A percentile compares a stretch with the other conserved stretches of the same genome.
These are phyloP conservation scores for Populus deltoides DNA, from an alignment of 345 rosid species.

Conservation along the genomic window DNA sequence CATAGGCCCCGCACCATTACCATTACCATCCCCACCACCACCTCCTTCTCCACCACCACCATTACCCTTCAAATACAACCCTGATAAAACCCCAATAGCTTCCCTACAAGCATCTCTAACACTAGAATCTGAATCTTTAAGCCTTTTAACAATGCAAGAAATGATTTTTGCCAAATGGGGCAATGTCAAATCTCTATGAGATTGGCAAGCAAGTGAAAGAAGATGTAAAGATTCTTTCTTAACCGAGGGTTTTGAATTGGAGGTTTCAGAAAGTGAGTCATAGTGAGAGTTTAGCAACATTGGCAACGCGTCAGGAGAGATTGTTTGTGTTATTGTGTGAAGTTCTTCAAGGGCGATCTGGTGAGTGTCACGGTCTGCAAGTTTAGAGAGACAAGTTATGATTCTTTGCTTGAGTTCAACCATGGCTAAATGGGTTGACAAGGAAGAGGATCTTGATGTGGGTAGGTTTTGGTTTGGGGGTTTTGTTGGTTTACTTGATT, in stretches of 20 bases:
- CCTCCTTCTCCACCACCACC: conserved; percentile 24
- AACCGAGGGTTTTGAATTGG: conserved; percentile 82
- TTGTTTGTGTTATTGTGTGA: conserved; percentile 58
- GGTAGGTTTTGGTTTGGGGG: conserved; percentile 31
- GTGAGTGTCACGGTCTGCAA: conserved; percentile 91
- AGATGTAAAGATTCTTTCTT: conserved; percentile 80
- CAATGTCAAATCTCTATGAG: conserved; percentile 59
- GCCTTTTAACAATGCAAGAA: conserved; percentile 63
- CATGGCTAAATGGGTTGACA: conserved; percentile 86
- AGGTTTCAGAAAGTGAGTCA: conserved; percentile 54
- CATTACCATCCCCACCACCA: conserved; percentile 10
- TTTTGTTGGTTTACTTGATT: conserved; percentile 43
- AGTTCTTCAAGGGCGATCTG: conserved; percentile 95
- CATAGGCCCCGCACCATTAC: conserved; percentile 37
- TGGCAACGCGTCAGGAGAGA: conserved; percentile 74
- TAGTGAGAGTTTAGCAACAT: conserved; percentile 87
- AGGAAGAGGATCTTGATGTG: conserved; percentile 51
- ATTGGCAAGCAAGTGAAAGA: conserved; percentile 53
- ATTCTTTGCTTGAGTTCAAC: conserved; percentile 88
- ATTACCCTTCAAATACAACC: conserved; percentile 56
- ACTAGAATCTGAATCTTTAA: conserved; percentile 88
- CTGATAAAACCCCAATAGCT: conserved; percentile 67
- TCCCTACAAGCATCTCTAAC: conserved; percentile 91
- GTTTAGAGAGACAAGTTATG: conserved; percentile 81
- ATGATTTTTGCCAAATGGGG: conserved; percentile 73